phyloP scores from a whole-genome alignment of 148 eudicot species.

The Dianthus caryophyllus region DNA sequence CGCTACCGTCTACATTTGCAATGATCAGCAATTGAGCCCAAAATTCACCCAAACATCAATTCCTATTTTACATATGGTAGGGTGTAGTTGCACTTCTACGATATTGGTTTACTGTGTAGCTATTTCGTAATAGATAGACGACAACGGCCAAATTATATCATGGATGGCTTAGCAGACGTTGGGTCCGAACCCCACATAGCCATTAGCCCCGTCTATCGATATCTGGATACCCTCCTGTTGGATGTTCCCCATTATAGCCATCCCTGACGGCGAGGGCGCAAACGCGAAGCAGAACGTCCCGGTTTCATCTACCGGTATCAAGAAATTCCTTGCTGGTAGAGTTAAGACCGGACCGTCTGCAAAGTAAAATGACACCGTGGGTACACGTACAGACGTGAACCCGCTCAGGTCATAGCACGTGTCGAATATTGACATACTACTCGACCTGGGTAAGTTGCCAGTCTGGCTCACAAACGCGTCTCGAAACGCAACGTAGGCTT shows the following conservation, averaged over 20 bases:
- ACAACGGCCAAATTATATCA: background rate
- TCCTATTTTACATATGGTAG: too few relatives aligned
- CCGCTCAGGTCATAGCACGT: slow-evolving; percentile 74
- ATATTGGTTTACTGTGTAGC: too few relatives aligned
- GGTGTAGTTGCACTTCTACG: too few relatives aligned
- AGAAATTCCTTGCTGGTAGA: slow-evolving; percentile 72
- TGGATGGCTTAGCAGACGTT: slow-evolving; percentile 46
- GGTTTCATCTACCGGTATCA: slow-evolving; percentile 67
- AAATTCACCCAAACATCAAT: too few relatives aligned
- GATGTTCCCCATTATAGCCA: slow-evolving; percentile 81
- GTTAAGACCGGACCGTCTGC: slow-evolving; percentile 72
- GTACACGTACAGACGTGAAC: slow-evolving; percentile 69
- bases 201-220: slow-evolving; percentile 70
- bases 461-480: slow-evolving; percentile 58
- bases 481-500: slow-evolving; percentile 63
- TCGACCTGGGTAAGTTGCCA: slow-evolving; percentile 48
- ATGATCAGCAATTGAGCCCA: background rate
- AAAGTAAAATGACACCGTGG: slow-evolving; percentile 83
- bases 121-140: too few relatives aligned
- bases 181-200: slow-evolving; percentile 87
- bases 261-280: slow-evolving; percentile 59
- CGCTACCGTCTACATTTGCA: background rate
- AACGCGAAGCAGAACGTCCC: slow-evolving; percentile 92
- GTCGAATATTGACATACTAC: slow-evolving; percentile 59
- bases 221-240: slow-evolving; percentile 97